A percentile compares a stretch with the other conserved stretches of the same genome.
Conservation (phyloP, 106 monocot genomes). For the Alisma plantagoaquatica region DNA sequence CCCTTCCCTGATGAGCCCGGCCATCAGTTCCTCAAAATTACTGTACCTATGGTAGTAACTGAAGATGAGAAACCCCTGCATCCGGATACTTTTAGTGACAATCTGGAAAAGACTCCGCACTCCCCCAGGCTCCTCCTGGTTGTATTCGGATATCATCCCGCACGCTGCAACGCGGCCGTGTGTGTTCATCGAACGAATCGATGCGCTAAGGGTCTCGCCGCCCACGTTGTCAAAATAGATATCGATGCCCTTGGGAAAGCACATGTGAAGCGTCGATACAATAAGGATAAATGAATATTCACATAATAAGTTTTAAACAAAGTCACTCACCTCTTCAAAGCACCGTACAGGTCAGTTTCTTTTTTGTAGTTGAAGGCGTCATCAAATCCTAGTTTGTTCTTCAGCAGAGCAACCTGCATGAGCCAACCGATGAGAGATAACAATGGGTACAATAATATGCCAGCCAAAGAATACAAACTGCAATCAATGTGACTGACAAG, state of each 20-base stretch:
- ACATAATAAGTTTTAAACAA: not conserved
- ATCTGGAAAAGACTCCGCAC: not conserved
- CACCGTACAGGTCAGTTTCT: slow-evolving; percentile 8
- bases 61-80: not conserved
- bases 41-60: too few species aligned
- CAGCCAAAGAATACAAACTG: too few species aligned
- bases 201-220: slow-evolving; percentile 5
- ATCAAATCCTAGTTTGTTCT: slow-evolving; percentile 17
- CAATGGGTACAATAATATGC: too few species aligned
- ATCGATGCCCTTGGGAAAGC: slow-evolving; percentile 15
- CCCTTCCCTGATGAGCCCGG: not conserved
- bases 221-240: too few species aligned
- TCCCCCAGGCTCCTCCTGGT: slow-evolving; percentile 5
- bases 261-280: not conserved
- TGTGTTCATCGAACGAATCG: not conserved
- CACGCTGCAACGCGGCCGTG: too few species aligned
- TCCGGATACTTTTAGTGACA: slow-evolving; percentile 1
- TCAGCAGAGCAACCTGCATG: too few species aligned
- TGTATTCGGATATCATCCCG: too few species aligned
- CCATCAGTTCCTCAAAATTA: not conserved
- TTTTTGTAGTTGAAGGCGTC: slow-evolving; percentile 20
- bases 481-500: too few species aligned
- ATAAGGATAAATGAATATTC: not conserved
- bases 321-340: slow-evolving; percentile 13
- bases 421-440: too few species aligned